phyloP scores from a whole-genome alignment of 2,329 filamentous ascomycete genomes.

The Sarocladium oryzae region DNA sequence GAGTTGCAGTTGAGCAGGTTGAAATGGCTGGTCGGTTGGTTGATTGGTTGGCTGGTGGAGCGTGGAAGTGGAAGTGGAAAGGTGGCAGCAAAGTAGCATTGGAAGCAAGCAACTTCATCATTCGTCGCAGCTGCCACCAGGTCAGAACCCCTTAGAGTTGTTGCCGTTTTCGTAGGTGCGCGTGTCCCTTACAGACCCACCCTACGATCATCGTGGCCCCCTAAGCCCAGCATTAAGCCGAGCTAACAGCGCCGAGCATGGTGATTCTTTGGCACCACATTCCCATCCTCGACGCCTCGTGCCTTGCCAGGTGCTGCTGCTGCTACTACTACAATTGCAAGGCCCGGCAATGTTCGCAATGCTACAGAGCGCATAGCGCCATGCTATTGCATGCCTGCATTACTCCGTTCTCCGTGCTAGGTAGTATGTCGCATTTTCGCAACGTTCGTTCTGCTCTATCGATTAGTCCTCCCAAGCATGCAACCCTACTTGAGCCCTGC shows the following conservation, averaged over 20 bases:
- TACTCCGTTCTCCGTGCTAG: too few relatives aligned
- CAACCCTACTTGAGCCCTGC: not conserved
- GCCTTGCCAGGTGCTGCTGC: not conserved
- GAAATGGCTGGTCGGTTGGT: too few relatives aligned
- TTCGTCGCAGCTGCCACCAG: not conserved
- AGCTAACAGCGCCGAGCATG: not conserved
- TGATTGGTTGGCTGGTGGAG: slow-evolving; percentile 5
- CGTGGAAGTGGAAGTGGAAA: slow-evolving; percentile 3
- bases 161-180: not conserved
- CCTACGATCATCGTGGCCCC: not conserved
- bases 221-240: too few relatives aligned
- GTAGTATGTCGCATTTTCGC: too few relatives aligned
- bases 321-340: not conserved
- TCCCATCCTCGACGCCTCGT: not conserved
- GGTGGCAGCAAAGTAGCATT: not conserved
- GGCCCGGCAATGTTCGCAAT: too few relatives aligned
- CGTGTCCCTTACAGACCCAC: not conserved
- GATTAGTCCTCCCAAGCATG: not conserved
- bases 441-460: not conserved
- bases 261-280: not conserved
- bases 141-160: not conserved
- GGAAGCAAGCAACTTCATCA: too few relatives aligned
- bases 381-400: too few relatives aligned
- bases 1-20: not conserved
- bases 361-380: too few relatives aligned